A percentile compares a stretch with the other conserved stretches of the same genome.
These are phyloP conservation scores for Naematelia encephala DNA, from an alignment of 768 basidiomycete species.

Conservation along the genomic window DNA sequence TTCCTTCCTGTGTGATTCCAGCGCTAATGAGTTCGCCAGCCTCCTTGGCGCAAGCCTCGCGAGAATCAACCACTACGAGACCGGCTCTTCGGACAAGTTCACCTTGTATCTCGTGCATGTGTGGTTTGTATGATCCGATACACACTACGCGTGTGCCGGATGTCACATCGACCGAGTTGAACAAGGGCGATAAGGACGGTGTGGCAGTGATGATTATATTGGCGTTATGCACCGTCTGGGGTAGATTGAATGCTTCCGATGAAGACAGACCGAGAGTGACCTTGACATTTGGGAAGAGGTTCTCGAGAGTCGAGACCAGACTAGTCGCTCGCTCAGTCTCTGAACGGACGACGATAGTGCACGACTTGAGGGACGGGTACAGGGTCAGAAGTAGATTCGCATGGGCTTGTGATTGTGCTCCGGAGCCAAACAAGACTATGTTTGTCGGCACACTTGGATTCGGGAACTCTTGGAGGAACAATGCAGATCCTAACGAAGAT, in stretches of 20 bases:
- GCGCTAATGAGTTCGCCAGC: constrained; percentile 77
- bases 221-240: constrained; percentile 54
- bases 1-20: constrained; percentile 43
- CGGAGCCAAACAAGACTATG: constrained; percentile 39
- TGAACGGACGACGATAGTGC: constrained; percentile 52
- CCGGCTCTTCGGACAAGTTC: constrained; percentile 60
- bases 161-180: constrained; percentile 64
- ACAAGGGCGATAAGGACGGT: constrained; percentile 66
- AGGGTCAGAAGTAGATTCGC: constrained; percentile 34
- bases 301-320: constrained; percentile 16
- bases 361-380: constrained; percentile 23
- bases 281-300: constrained; percentile 15
- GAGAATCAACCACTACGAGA: constrained; percentile 69
- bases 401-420: constrained; percentile 44
- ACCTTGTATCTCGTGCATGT: constrained; percentile 72
- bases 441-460: constrained; percentile 12
- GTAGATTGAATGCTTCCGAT: constrained; percentile 6
- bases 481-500: constrained; percentile 35
- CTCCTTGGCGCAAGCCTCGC: constrained; percentile 66
- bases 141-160: constrained; percentile 68
- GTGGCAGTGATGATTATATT: constrained; percentile 74
- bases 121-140: constrained; percentile 75
- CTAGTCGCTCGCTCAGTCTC: constrained; percentile 46
- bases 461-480: constrained; percentile 28
- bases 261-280: constrained; percentile 8